A percentile compares a stretch with the other conserved stretches of the same genome.
These are phyloP conservation scores for Alternaria sp. DNA, from an alignment of 2,329 filamentous ascomycete species.

Conservation along the genomic window DNA sequence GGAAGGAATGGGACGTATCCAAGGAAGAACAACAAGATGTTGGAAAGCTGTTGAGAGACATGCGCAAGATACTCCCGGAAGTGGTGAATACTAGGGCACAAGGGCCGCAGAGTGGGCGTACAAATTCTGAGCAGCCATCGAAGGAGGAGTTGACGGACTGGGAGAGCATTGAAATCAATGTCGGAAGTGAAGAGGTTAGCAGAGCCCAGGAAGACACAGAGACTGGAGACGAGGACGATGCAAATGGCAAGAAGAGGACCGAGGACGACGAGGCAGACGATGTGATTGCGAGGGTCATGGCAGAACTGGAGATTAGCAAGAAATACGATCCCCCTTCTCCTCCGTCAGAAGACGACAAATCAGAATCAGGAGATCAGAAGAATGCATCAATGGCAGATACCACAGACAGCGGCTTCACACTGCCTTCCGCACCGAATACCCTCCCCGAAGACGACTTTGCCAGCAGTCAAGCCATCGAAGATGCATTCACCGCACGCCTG, in stretches of 20 bases:
- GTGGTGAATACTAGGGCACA: slow-evolving; percentile 27
- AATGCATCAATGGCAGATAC: slow-evolving; percentile 3
- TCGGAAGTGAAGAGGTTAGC: slow-evolving; percentile 31
- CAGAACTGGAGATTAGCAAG: slow-evolving; percentile 53
- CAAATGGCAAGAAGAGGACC: slow-evolving; percentile 30
- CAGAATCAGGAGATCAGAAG: slow-evolving; percentile 14
- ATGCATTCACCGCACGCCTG: slow-evolving; percentile 54
- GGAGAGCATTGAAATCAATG: slow-evolving; percentile 41
- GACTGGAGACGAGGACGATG: slow-evolving; percentile 24
- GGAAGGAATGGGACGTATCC: slow-evolving; percentile 50
- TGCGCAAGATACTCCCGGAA: slow-evolving; percentile 47
- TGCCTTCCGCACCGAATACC: slow-evolving; percentile 54
- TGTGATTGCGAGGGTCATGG: slow-evolving; percentile 54
- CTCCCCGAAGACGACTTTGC: slow-evolving; percentile 35
- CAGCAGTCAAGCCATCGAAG: slow-evolving; percentile 47
- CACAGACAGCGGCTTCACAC: slow-evolving; percentile 27
- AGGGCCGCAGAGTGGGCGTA: neutral
- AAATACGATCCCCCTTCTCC: slow-evolving; percentile 45
- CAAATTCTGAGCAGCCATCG: neutral
- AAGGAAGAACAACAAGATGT: slow-evolving; percentile 51
- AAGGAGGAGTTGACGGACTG: slow-evolving; percentile 36
- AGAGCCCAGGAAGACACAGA: slow-evolving; percentile 23
- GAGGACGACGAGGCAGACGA: slow-evolving; percentile 54
- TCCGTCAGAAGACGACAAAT: slow-evolving; percentile 21
- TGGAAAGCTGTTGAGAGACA: slow-evolving; percentile 50